Evolutionary conservation across 352 stramenopile species (phyloP).

Genomic region (Pythium apleroticum): DNA sequence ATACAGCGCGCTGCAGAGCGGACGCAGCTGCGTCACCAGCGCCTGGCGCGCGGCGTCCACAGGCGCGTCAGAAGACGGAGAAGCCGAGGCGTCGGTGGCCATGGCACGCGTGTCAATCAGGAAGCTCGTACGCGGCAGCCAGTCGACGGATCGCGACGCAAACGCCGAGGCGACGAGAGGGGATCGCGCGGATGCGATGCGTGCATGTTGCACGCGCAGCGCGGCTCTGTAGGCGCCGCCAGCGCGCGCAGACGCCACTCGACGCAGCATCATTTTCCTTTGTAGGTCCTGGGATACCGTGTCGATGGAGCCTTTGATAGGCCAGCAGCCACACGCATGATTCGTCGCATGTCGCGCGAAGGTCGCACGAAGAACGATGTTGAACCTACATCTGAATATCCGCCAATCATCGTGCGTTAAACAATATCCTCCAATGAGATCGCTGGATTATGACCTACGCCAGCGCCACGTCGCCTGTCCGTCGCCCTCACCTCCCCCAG

Average conservation of each 20-base stretch:
- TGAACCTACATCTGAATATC: constrained; percentile 3
- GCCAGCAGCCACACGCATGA: constrained; percentile 4
- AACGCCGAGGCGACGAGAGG: neutral
- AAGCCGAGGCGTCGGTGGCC: neutral
- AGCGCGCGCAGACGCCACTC: neutral
- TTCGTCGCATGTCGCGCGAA: constrained; percentile 13
- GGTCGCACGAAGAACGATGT: constrained; percentile 18
- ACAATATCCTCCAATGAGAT: constrained; percentile 14
- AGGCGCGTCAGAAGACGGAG: neutral
- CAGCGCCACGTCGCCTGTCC: constrained; percentile 8
- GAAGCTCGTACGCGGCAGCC: neutral
- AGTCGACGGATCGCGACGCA: neutral
- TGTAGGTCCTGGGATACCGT: neutral
- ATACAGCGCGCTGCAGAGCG: constrained; percentile 53
- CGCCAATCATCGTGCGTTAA: constrained; percentile 11
- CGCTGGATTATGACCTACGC: constrained; percentile 1
- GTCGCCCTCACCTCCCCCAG: neutral
- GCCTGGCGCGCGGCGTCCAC: constrained; percentile 19
- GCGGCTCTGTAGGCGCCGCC: neutral
- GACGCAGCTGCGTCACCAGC: constrained; percentile 41
- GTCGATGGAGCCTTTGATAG: neutral
- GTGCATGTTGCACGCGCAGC: neutral
- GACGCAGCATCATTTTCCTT: constrained; percentile 8
- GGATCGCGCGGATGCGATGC: neutral
- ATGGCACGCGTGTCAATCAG: neutral